Base-by-base conservation (phyloP, 257 asterid species). In the Solanum pinnatisectum region DNA sequence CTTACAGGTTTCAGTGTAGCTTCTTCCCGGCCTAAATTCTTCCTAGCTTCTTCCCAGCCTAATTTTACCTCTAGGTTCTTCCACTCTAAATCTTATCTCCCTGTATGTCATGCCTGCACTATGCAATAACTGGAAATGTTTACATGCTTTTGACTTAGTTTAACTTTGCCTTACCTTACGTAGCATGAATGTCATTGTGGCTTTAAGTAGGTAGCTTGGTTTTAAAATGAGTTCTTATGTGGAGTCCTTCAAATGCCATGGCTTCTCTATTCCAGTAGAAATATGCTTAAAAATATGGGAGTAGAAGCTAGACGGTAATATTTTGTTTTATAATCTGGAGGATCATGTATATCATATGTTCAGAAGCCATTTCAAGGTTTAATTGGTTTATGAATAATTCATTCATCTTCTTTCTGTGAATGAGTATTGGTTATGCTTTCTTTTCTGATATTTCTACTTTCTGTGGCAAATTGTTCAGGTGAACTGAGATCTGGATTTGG, bases 401-500 rank as follows among this genome's bases (percentile, higher is more conserved):
- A 40, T 40, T 42, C 39, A 12, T 85, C 87, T 65, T 65, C 67
- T 46, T 30, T 85, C 42, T 27, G 87, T 65, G 16, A 25, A 30
- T 72, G 73, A 25, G 73, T 85, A 72, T 40, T 25, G 67, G 22
- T 39, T 44, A 9, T 70, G 40, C 65, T n/a, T 44, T 27, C 22
- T 22, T 32, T 60, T 68, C 23, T 65, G 65, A 63, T 23, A 68
- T 37, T n/a, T 40, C 42, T 72, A 65, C 67, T 40, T 46, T 52
- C 59, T 60, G 33, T 44, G 32, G 40, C 27, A 5, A 68, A 59
- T 63, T 65, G 35, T 68, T 63, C 77, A 74, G 91, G 74, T 33
- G 23, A 60, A 89, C 84, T 90, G 85, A 79, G 70, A 56, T 84
- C 70, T 68, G 88, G 22, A 90, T 74, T 65, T 11, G 72, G 78